phyloP scores from a whole-genome alignment of 2,329 filamentous ascomycete genomes.

The Zelopaecilomyces penicillatus region DNA sequence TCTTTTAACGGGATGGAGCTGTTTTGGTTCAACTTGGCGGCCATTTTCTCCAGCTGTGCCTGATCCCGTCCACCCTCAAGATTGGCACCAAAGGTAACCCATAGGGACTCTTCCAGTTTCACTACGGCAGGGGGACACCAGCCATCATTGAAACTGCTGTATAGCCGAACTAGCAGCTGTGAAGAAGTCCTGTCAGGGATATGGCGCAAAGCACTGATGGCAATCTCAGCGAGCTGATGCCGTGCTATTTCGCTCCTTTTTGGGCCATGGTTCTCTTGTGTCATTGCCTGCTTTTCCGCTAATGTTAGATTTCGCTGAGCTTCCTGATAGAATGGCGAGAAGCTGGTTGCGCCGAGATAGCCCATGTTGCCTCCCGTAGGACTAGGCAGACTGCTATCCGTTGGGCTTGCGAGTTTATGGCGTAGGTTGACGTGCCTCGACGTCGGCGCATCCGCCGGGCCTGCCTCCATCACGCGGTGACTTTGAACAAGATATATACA shows the following conservation, averaged over 20 bases:
- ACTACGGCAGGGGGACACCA: constrained; percentile 4
- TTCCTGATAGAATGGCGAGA: constrained; percentile 5
- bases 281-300: neutral
- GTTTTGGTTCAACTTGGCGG: constrained; percentile 27
- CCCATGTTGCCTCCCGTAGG: constrained; percentile 3
- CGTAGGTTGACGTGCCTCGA: neutral
- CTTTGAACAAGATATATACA: constrained; percentile 5
- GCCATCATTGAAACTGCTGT: neutral
- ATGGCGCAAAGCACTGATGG: neutral
- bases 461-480: constrained; percentile 3
- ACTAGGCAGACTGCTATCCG: neutral
- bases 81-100: neutral
- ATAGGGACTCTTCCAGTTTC: constrained; percentile 2
- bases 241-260: neutral
- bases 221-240: neutral
- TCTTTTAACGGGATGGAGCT: constrained; percentile 28
- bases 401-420: neutral
- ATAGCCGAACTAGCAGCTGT: neutral
- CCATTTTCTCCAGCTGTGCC: constrained; percentile 15
- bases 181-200: neutral
- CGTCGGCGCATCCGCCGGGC: neutral
- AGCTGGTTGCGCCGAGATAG: constrained; percentile 6
- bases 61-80: neutral
- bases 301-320: constrained; percentile 2
- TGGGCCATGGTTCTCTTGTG: neutral